Base-by-base conservation (phyloP, 306 rosid species). In the Acmispon strigosus region DNA sequence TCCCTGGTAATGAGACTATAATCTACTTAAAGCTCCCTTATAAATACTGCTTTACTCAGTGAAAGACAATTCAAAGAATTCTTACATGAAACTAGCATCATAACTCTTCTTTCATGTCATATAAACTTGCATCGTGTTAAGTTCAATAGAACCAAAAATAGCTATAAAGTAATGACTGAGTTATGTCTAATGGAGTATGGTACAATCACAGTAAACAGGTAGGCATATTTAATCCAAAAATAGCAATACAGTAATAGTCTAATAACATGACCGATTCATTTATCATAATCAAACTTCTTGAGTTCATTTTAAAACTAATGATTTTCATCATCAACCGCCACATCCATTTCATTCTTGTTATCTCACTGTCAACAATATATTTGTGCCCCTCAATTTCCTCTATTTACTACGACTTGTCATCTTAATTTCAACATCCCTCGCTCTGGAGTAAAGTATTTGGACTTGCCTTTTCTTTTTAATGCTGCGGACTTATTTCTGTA, bases 1-100 rank as follows among this genome's bases (percentile, higher is more conserved):
- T 85, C 84, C 53, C 89, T 87, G 93, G 97, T 89, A 82, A 78
- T 49, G 27, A 71, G 57, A 53, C 37, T 59, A 41, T 73, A 39
- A 58, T 72, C 18, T 58, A 14, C 66, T 68, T 32, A 19, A 27
- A 53, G 37, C 39, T 15, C 44, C 54, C 34, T 49, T 50, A 34
- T 11, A 32, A 15, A 47, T 47, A 16, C 29, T 44, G 32, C 52
- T 45, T 17, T 75, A 45, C 36, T 66, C n/a, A 7, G 54, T 57
- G 10, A 48, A 76, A 48, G 8, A 10, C 20, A 12, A 27, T 27
- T 56, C 9, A 6, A 50, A 24, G 14, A 47, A 15, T 54, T 65
- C 56, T 72, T 51, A 66, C 24, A 20, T 4, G 8, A 52, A 41
- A 51, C 50, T 11, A 43, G 53, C 19, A 20, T 49, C 62, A 48